Evolutionary conservation across 2,329 filamentous ascomycete genomes (phyloP).

Genomic region (Biscogniauxia mediterranea): DNA sequence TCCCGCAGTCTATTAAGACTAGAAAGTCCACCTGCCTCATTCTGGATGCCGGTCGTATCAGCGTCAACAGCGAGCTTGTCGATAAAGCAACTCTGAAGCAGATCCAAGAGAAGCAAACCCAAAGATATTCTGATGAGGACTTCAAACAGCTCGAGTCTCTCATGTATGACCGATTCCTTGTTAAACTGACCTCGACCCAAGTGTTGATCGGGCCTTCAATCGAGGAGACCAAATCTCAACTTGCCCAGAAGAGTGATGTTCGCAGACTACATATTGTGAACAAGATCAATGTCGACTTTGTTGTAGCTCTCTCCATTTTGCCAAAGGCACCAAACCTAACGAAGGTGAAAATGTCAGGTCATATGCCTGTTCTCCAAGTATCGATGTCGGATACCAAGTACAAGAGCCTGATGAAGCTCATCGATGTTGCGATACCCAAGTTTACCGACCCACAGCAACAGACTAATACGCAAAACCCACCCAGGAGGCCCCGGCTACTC

Average conservation of each 20-base stretch:
- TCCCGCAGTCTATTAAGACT: constrained; percentile 87
- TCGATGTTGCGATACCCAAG: constrained; percentile 91
- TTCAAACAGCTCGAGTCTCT: constrained; percentile 82
- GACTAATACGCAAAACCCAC: constrained; percentile 25
- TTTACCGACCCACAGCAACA: constrained; percentile 53
- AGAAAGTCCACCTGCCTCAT: constrained; percentile 84
- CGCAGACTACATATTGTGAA: constrained; percentile 88
- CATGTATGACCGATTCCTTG: constrained; percentile 96
- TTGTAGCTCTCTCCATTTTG: constrained; percentile 94
- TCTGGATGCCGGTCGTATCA: constrained; percentile 92
- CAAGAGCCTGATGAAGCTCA: constrained; percentile 92
- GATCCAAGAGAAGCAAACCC: constrained; percentile 85
- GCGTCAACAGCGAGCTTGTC: constrained; percentile 89
- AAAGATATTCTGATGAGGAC: constrained; percentile 85
- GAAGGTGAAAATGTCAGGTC: constrained; percentile 86
- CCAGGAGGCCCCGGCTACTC: constrained; percentile 44
- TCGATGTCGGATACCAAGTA: constrained; percentile 94
- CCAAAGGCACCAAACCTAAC: constrained; percentile 92
- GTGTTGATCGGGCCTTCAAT: constrained; percentile 93
- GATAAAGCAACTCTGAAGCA: constrained; percentile 88
- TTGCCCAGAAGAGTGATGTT: constrained; percentile 64
- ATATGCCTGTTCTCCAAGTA: constrained; percentile 87
- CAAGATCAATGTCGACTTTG: constrained; percentile 95
- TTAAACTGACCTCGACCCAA: constrained; percentile 93
- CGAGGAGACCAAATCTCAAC: constrained; percentile 80